Conservation (phyloP, 495 filamentous ascomycete species). For the Lophiotrema nucula region DNA sequence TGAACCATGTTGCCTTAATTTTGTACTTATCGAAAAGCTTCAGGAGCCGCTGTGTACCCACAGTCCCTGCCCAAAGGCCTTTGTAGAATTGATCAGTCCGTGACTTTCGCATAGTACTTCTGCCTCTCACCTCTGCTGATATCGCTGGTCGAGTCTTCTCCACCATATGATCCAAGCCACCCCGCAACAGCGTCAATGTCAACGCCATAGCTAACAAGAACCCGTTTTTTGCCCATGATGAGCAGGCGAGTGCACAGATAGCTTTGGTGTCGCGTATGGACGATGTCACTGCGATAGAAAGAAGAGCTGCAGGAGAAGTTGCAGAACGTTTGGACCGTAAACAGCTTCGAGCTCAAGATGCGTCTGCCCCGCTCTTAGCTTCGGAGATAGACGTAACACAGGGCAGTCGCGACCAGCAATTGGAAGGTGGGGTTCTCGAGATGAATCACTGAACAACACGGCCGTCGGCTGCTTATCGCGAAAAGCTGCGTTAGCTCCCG, state of each 20-base stretch:
- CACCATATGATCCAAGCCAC: slow-evolving; percentile 72
- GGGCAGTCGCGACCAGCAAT: not conserved
- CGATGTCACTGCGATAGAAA: not conserved
- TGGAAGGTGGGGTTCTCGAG: slow-evolving; percentile 31
- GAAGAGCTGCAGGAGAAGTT: not conserved
- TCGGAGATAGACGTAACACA: slow-evolving; percentile 11
- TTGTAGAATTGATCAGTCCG: slow-evolving; percentile 14
- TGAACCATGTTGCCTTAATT: slow-evolving; percentile 83
- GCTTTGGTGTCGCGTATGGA: not conserved
- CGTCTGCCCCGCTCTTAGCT: slow-evolving; percentile 18
- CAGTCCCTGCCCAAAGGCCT: slow-evolving; percentile 71
- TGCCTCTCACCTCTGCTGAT: slow-evolving; percentile 56
- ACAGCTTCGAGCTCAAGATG: not conserved
- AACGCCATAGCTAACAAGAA: slow-evolving; percentile 56
- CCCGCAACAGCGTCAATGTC: slow-evolving; percentile 72
- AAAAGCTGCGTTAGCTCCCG: too few relatives aligned
- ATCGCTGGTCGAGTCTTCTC: slow-evolving; percentile 66
- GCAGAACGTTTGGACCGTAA: not conserved
- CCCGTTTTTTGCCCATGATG: slow-evolving; percentile 60
- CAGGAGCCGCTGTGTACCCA: slow-evolving; percentile 68
- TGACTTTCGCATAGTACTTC: not conserved
- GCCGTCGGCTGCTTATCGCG: too few relatives aligned
- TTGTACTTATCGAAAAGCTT: slow-evolving; percentile 76
- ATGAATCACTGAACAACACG: too few relatives aligned
- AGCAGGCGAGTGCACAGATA: not conserved